These are phyloP conservation scores for Fragilaria crotonensis DNA, from an alignment of 108 stramenopile species.

Conservation along the genomic window DNA sequence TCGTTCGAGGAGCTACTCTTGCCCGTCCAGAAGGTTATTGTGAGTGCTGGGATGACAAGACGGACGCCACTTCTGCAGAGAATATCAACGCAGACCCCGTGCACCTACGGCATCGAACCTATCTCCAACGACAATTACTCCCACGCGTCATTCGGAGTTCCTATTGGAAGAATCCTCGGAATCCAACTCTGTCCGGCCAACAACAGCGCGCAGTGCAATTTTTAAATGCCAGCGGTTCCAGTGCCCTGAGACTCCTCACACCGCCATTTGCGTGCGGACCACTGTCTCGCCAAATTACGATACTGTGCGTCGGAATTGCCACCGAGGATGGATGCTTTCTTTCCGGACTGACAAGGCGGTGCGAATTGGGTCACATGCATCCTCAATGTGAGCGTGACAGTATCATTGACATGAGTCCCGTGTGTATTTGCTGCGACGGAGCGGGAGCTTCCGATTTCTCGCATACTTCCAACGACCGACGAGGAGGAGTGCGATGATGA, in stretches of 20 bases:
- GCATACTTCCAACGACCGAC: too few species aligned
- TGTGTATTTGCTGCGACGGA: slow-evolving; percentile 47
- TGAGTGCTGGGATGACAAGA: slow-evolving; percentile 40
- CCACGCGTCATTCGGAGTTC: slow-evolving; percentile 15
- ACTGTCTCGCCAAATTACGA: slow-evolving; percentile 52
- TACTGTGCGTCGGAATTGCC: slow-evolving; percentile 71
- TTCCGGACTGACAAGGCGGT: slow-evolving; percentile 52
- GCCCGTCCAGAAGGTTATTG: slow-evolving; percentile 79
- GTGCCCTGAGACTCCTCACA: slow-evolving; percentile 67
- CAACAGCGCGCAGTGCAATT: slow-evolving; percentile 58
- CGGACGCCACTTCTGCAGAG: not conserved
- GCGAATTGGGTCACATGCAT: slow-evolving; percentile 71
- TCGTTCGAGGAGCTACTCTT: slow-evolving; percentile 65
- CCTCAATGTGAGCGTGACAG: slow-evolving; percentile 32
- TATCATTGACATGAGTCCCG: slow-evolving; percentile 46
- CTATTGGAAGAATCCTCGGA: not conserved
- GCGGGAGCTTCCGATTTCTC: slow-evolving; percentile 9
- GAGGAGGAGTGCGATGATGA: not conserved
- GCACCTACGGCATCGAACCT: not conserved
- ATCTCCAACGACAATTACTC: slow-evolving; percentile 30
- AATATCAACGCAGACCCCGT: not conserved
- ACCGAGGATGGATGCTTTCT: slow-evolving; percentile 86
- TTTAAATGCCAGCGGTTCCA: slow-evolving; percentile 48
- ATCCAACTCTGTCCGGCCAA: slow-evolving; percentile 1
- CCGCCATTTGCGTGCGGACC: slow-evolving; percentile 65